Conservation (phyloP, 257 asterid genomes). For the Nicotiana sylvestris region DNA sequence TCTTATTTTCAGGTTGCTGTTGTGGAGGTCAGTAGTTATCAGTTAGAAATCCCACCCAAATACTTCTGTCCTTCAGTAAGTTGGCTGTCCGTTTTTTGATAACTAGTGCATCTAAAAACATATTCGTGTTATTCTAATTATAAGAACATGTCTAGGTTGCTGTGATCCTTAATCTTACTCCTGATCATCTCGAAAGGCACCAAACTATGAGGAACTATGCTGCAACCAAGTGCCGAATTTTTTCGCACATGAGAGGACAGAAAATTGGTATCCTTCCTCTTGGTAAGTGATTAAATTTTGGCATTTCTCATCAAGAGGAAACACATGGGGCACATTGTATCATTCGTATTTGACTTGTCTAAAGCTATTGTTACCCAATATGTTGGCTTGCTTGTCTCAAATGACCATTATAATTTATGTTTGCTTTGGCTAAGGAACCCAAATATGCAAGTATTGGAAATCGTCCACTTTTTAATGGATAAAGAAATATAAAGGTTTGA, state of each 20-base stretch:
- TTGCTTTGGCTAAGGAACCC: no score
- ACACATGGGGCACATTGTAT: no score
- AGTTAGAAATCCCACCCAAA: conserved; percentile 38
- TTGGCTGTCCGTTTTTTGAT: not conserved
- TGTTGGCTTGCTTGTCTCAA: no score
- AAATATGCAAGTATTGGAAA: no score
- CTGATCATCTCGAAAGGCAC: conserved; percentile 49
- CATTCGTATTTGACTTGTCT: no score
- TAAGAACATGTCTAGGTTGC: conserved; percentile 22
- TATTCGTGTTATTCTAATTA: not conserved
- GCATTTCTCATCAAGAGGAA: no score
- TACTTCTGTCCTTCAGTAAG: conserved; percentile 32
- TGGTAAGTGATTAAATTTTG: conserved; percentile 10
- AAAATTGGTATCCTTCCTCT: conserved; percentile 34
- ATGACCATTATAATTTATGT: no score
- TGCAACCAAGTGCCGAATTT: conserved; percentile 27
- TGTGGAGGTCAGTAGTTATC: conserved; percentile 48
- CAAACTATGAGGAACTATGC: conserved; percentile 33
- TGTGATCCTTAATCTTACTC: conserved; percentile 36
- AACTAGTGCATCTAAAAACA: not conserved
- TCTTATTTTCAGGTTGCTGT: conserved; percentile 26
- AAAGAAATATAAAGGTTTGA: no score
- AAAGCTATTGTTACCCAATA: no score
- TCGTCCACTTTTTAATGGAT: no score
- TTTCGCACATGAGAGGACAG: conserved; percentile 29